A percentile compares a stretch with the other conserved stretches of the same genome.
These are phyloP conservation scores for Pelomyxa schiedti DNA, from an alignment of 78 protist genomes.

Conservation along the genomic window DNA sequence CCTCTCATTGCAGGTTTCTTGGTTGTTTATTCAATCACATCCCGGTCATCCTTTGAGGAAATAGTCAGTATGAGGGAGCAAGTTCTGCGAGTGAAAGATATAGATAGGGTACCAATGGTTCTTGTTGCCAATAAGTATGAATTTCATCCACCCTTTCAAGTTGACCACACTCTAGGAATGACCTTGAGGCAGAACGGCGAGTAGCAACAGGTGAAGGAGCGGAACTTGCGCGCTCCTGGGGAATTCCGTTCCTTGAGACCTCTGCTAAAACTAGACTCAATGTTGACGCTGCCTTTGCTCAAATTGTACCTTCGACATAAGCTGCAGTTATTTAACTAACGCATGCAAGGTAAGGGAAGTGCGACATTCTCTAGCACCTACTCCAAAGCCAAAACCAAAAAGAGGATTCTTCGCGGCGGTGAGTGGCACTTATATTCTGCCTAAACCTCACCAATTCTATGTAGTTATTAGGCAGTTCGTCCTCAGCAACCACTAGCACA, in stretches of 20 bases:
- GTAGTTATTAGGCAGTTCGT: too few species aligned
- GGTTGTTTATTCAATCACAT: slow-evolving; percentile 46
- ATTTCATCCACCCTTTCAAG: too few species aligned
- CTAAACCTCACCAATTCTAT: too few species aligned
- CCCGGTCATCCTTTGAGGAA: slow-evolving; percentile 17
- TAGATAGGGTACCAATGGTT: slow-evolving; percentile 34
- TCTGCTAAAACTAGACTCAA: slow-evolving; percentile 57
- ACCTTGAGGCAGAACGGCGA: slow-evolving; percentile 9
- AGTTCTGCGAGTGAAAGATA: slow-evolving; percentile 53
- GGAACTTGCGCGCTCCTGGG: slow-evolving; percentile 29
- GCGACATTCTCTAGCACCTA: not conserved
- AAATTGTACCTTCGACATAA: slow-evolving; percentile 4
- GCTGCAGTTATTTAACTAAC: not conserved
- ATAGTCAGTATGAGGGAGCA: slow-evolving; percentile 29
- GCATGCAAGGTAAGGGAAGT: not conserved
- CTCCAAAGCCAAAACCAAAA: not conserved
- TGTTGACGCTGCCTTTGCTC: slow-evolving; percentile 54
- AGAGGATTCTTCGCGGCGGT: too few species aligned
- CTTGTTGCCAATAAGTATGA: slow-evolving; percentile 66
- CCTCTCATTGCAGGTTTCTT: too few species aligned
- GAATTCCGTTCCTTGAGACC: slow-evolving; percentile 45
- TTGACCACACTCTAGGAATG: too few species aligned
- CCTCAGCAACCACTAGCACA: too few species aligned
- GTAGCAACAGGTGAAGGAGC: slow-evolving; percentile 24
- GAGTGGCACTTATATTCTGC: too few species aligned